Percentiles rank a stretch among this genome's conserved stretches.
These are phyloP conservation scores for Austropuccinia psidii DNA, from an alignment of 1,284 basidiomycete species.

Conservation along the genomic window DNA sequence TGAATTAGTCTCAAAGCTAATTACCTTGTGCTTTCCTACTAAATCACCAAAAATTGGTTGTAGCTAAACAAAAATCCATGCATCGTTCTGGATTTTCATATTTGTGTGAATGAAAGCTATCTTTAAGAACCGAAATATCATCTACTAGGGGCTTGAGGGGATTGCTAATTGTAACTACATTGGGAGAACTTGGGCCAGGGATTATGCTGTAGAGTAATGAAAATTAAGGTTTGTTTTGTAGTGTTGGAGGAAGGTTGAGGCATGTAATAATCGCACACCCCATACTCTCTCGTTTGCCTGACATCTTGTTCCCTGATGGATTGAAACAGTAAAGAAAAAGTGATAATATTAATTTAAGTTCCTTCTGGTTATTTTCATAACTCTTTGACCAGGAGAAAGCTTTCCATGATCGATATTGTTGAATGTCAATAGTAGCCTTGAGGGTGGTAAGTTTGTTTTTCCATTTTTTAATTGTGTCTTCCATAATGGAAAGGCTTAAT, in stretches of 20 bases:
- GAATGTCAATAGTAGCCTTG: too few species aligned
- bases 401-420: neutral
- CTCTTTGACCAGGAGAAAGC: neutral
- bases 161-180: neutral
- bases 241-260: conserved; percentile 7
- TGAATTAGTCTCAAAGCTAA: neutral
- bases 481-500: too few species aligned
- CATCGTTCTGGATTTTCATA: neutral
- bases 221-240: neutral
- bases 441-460: too few species aligned
- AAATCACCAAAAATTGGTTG: neutral
- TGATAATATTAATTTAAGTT: neutral
- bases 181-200: neutral
- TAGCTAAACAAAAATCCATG: neutral
- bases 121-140: neutral
- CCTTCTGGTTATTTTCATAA: too few species aligned
- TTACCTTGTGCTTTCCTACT: conserved; percentile 4
- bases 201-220: neutral
- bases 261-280: neutral
- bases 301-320: conserved; percentile 11
- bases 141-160: neutral
- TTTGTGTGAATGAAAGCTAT: neutral
- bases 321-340: conserved; percentile 27
- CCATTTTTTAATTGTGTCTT: too few species aligned
- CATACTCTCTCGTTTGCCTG: neutral